Evolutionary conservation across 1,139 yeast genomes (phyloP).

Genomic region (Kodamaea sp.): DNA sequence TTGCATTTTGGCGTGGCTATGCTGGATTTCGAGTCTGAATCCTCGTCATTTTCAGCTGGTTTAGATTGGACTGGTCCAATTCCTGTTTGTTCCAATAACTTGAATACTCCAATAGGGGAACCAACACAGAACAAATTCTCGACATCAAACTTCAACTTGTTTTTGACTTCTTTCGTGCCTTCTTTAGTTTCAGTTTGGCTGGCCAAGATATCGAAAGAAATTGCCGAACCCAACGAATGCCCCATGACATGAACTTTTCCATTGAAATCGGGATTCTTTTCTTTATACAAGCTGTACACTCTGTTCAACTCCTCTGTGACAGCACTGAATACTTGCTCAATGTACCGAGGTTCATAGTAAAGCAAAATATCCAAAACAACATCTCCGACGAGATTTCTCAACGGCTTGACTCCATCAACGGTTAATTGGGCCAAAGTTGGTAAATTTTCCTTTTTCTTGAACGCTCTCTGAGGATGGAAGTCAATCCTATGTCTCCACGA

Average conservation of each 20-base stretch:
- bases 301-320: slow-evolving; percentile 74
- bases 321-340: slow-evolving; percentile 59
- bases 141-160: slow-evolving; percentile 64
- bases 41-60: not conserved
- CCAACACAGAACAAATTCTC: slow-evolving; percentile 81
- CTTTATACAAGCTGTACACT: slow-evolving; percentile 58
- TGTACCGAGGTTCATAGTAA: slow-evolving; percentile 77
- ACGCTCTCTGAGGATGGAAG: slow-evolving; percentile 50
- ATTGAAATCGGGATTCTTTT: slow-evolving; percentile 69
- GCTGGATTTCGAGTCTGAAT: too few species aligned
- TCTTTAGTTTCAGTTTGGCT: slow-evolving; percentile 41
- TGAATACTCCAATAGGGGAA: slow-evolving; percentile 88
- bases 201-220: slow-evolving; percentile 74
- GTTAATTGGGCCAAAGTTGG: slow-evolving; percentile 76
- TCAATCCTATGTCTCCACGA: slow-evolving; percentile 76
- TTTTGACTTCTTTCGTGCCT: slow-evolving; percentile 15
- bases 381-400: slow-evolving; percentile 80
- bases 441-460: slow-evolving; percentile 33
- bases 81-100: slow-evolving; percentile 61
- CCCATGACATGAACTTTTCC: slow-evolving; percentile 86
- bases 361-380: slow-evolving; percentile 82
- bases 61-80: slow-evolving; percentile 27
- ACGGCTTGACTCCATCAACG: slow-evolving; percentile 75
- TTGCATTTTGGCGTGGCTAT: slow-evolving; percentile 52
- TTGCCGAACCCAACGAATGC: slow-evolving; percentile 89